Evolutionary conservation across 345 rosid species (phyloP).

Genomic region (Eucalyptus pauciflora): DNA sequence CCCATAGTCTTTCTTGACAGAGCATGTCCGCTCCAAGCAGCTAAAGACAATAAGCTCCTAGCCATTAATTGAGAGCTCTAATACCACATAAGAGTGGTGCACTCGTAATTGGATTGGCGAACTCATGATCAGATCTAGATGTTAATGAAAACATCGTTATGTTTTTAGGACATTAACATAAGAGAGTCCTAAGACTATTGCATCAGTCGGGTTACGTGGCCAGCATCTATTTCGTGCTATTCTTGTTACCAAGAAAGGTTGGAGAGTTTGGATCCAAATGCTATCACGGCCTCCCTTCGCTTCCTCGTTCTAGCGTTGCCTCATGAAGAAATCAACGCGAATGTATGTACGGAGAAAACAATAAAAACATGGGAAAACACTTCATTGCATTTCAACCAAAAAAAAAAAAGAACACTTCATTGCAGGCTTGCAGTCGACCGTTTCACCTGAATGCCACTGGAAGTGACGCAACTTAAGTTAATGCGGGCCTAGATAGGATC

Average conservation of each 20-base stretch:
- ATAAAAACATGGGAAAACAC: background rate
- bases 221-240: no score
- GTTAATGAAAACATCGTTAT: no score
- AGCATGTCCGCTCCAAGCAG: background rate
- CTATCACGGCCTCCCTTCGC: background rate
- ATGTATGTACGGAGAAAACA: no score
- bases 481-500: background rate
- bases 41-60: background rate
- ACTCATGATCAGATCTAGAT: background rate
- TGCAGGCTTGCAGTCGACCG: background rate
- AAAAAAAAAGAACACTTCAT: no score
- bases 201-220: no score
- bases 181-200: no score
- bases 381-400: no score
- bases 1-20: background rate
- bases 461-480: background rate
- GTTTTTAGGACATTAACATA: no score
- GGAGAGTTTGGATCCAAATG: no score
- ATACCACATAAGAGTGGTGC: no score
- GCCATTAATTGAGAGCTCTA: background rate
- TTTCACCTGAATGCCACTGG: background rate
- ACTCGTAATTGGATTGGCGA: no score
- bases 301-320: background rate
- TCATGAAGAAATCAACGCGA: background rate
- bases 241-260: no score